phyloP scores from a whole-genome alignment of 495 filamentous ascomycete genomes.

The Pseudevernia furfuracea region DNA sequence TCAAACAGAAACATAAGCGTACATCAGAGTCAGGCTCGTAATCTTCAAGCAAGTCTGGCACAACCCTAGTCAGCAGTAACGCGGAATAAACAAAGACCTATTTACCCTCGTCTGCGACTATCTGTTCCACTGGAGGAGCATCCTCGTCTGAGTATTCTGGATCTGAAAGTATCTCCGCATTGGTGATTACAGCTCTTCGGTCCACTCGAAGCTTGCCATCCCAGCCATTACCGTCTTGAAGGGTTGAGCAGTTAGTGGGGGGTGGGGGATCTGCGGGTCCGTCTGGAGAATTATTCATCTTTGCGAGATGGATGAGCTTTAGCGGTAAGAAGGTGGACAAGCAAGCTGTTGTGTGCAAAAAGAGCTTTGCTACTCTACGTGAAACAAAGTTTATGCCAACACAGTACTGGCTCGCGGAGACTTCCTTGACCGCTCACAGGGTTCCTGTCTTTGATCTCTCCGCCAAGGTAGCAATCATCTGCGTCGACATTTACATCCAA shows the following conservation, averaged over 20 bases:
- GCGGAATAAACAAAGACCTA: conserved; percentile 10
- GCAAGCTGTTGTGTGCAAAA: background rate
- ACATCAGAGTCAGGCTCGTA: conserved; percentile 54
- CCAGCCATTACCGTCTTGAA: conserved; percentile 73
- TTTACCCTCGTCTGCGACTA: conserved; percentile 74
- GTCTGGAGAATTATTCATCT: conserved; percentile 3
- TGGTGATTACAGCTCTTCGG: conserved; percentile 55
- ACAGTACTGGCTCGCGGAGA: too few species aligned
- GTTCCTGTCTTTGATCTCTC: too few species aligned
- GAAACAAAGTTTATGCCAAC: too few species aligned
- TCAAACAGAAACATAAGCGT: conserved; percentile 14
- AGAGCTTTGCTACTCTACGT: background rate
- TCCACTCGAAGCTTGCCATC: conserved; percentile 81
- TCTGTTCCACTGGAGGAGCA: conserved; percentile 64
- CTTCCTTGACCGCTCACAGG: too few species aligned
- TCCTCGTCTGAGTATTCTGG: conserved; percentile 82
- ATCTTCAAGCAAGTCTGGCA: conserved; percentile 57
- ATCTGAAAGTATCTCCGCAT: conserved; percentile 72
- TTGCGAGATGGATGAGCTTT: background rate
- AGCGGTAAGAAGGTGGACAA: background rate
- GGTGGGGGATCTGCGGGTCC: background rate
- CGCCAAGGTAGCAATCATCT: too few species aligned
- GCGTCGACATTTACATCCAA: too few species aligned
- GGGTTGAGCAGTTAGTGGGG: conserved; percentile 25
- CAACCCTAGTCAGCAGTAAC: conserved; percentile 4